Percentiles rank a stretch among this genome's conserved stretches.
Conservation (phyloP, 371 early-diverging fungal species). For the Lichtheimia ornata region DNA sequence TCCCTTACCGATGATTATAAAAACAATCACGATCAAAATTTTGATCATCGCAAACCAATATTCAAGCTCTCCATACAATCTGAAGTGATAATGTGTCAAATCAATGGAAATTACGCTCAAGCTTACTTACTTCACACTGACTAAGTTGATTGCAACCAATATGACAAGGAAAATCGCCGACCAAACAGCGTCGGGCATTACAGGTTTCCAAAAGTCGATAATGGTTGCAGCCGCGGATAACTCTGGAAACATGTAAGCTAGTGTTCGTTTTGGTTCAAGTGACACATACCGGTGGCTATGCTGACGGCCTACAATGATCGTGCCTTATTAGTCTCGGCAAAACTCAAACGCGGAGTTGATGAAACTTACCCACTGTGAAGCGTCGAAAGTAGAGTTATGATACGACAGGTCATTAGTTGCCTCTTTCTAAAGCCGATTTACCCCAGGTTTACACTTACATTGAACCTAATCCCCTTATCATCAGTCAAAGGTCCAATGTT, state of each 20-base stretch:
- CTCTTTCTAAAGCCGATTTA: no score
- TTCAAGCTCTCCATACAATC: slow-evolving; percentile 72
- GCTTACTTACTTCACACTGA: slow-evolving; percentile 45
- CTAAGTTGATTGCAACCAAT: slow-evolving; percentile 58
- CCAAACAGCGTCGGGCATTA: slow-evolving; percentile 61
- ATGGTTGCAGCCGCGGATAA: slow-evolving; percentile 80
- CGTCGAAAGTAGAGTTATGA: no score
- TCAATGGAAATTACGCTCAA: not conserved
- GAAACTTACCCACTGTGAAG: slow-evolving; percentile 35
- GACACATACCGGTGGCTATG: slow-evolving; percentile 31
- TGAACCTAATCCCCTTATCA: no score
- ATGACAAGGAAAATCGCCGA: slow-evolving; percentile 54
- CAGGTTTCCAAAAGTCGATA: slow-evolving; percentile 73
- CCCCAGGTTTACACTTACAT: no score
- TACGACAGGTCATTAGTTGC: no score
- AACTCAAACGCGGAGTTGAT: no score
- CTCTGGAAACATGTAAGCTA: slow-evolving; percentile 65
- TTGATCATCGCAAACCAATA: slow-evolving; percentile 76
- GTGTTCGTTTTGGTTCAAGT: no score
- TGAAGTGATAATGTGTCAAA: not conserved
- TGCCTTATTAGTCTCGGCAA: not conserved
- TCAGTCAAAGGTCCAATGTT: no score
- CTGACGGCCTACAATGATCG: slow-evolving; percentile 26
- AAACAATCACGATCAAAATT: slow-evolving; percentile 66
- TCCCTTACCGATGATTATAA: slow-evolving; percentile 64